A percentile compares a stretch with the other conserved stretches of the same genome.
phyloP scores from a whole-genome alignment of 495 filamentous ascomycete genomes.

The Hypomontagnella monticulosa region DNA sequence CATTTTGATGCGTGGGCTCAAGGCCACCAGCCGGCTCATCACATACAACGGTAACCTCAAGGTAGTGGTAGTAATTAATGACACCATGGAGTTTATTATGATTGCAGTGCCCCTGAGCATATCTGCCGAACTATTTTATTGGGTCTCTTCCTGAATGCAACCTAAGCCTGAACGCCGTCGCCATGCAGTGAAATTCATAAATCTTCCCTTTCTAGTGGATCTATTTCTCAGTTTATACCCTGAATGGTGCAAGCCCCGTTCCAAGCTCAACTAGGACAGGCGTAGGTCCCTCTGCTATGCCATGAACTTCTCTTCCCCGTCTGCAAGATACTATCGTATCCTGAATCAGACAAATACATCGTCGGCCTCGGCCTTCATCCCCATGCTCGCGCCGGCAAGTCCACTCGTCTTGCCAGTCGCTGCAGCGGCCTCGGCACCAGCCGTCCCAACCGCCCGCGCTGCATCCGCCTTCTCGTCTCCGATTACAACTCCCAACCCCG shows the following conservation, averaged over 20 bases:
- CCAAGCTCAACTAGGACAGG: no score
- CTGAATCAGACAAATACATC: conserved; percentile 48
- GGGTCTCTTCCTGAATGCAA: background rate
- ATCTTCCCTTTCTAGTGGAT: background rate
- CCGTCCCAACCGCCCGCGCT: conserved; percentile 46
- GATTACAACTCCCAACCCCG: conserved; percentile 82
- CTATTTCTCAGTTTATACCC: no score
- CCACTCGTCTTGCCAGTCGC: conserved; percentile 38
- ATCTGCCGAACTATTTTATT: no score
- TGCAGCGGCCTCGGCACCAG: conserved; percentile 49
- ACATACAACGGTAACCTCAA: no score
- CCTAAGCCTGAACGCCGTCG: conserved; percentile 32
- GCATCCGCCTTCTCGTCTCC: conserved; percentile 73
- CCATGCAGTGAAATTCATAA: conserved; percentile 31
- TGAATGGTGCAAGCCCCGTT: no score
- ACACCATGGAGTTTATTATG: no score
- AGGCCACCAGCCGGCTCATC: no score
- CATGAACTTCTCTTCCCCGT: no score
- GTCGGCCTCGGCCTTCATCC: conserved; percentile 54
- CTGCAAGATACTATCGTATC: background rate
- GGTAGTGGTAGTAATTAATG: no score
- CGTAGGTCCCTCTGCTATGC: no score
- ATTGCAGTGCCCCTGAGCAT: no score
- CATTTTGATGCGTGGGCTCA: no score
- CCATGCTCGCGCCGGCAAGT: background rate